Evolutionary conservation across 768 basidiomycete species (phyloP), one percentile per base, ranked within the genome.

Genomic region (Phaeotremella skinneri): DNA sequence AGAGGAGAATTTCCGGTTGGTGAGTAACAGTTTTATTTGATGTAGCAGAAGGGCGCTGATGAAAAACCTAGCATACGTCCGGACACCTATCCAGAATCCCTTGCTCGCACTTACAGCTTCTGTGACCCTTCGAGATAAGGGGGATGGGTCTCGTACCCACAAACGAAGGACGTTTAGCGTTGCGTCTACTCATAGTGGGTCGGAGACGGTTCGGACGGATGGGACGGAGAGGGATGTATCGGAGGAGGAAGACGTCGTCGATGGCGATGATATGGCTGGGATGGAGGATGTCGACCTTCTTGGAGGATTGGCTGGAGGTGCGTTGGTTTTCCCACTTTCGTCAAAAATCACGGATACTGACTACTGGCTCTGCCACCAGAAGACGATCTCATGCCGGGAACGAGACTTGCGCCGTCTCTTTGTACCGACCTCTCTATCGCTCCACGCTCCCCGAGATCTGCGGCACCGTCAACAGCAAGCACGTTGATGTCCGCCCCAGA

Each of bases 21-120:
- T 91, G 71, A 79, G 89, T 80, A 13, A 7, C 6, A 29, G 49
- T n/a, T 9, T 49, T 53, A 31, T 27, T 6, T n/a, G 39, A 23
- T 37, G 45, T 20, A 34, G 29, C 42, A 26, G 52, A 32, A n/a
- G 31, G 16, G 39, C n/a, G 39, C 48, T 49, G 11, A 21, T 27
- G n/a, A 27, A 23, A 56, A 6, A 52, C 29, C 25, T 63, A 92
- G 90, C 88, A 0, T 92, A 87, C 73, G 77, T 91, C 27, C 82
- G 85, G 30, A 84, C 90, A 16, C 80, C 82, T 31, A 83, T 87
- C 49, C 68, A 79, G 2, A 84, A 91, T 59, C 91, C 91, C 9
- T 76, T 94, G 11, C 82, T 96, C 26, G 91, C 87, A 68, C 77
- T 96, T 27, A 96, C 91, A 0, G 81, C 86, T 2, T 90, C 89